Percentiles rank a stretch among this genome's conserved stretches.
Conservation (phyloP, 2,329 filamentous ascomycete genomes). For the Rhinocladiella similis region DNA sequence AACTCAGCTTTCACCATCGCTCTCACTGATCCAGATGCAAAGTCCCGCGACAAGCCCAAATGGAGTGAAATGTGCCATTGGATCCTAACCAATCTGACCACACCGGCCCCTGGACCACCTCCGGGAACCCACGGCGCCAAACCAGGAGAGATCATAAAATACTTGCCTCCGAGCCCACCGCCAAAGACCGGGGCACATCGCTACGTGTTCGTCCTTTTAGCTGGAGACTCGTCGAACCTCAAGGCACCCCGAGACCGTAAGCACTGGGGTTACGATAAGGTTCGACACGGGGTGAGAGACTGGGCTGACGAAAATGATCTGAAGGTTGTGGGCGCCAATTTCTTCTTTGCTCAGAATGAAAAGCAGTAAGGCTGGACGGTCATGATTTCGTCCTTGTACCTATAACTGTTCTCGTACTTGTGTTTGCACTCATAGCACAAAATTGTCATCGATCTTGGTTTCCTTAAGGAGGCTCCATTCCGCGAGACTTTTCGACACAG, state of each 20-base stretch:
- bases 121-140: conserved; percentile 15
- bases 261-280: conserved; percentile 56
- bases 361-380: conserved; percentile 23
- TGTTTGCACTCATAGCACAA: neutral
- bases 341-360: conserved; percentile 33
- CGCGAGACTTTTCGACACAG: conserved; percentile 12
- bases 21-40: conserved; percentile 61
- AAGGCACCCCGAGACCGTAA: conserved; percentile 45
- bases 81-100: conserved; percentile 37
- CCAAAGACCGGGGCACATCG: conserved; percentile 58
- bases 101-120: conserved; percentile 11
- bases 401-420: neutral
- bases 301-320: conserved; percentile 35
- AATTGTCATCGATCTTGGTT: neutral
- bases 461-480: conserved; percentile 12
- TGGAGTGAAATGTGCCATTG: conserved; percentile 62
- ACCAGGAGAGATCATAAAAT: conserved; percentile 46
- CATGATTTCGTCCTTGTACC: neutral
- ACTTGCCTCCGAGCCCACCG: conserved; percentile 57
- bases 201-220: conserved; percentile 57
- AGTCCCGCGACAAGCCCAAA: conserved; percentile 52
- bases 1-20: conserved; percentile 47
- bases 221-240: conserved; percentile 38
- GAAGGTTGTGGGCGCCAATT: conserved; percentile 33
- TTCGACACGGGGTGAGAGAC: conserved; percentile 49